Conservation (phyloP, 768 basidiomycete genomes). For the Termitomyces sp. region DNA sequence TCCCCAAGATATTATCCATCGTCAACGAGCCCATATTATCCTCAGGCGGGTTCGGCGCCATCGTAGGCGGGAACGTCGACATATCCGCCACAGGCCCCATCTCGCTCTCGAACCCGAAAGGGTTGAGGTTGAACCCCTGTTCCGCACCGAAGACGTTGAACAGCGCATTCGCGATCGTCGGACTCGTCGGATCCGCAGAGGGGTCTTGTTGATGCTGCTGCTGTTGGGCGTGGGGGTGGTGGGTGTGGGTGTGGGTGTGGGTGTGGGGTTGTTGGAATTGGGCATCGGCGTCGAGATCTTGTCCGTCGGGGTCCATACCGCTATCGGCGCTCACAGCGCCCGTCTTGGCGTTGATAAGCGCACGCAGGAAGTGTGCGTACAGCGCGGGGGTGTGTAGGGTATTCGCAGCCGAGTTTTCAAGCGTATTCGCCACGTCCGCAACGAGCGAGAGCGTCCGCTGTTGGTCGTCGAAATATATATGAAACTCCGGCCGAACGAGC, state of each 20-base stretch:
- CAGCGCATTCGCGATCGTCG: not conserved
- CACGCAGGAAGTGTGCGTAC: constrained; percentile 80
- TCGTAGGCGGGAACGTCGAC: constrained; percentile 85
- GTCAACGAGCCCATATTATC: constrained; percentile 49
- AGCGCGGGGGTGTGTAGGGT: constrained; percentile 86
- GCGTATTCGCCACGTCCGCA: constrained; percentile 75
- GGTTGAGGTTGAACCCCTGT: constrained; percentile 34
- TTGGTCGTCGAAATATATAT: constrained; percentile 70
- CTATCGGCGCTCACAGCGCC: constrained; percentile 18
- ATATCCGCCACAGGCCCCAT: constrained; percentile 85
- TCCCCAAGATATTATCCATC: constrained; percentile 80
- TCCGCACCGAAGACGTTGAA: constrained; percentile 18
- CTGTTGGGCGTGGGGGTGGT: no score
- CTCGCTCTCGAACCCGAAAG: constrained; percentile 75
- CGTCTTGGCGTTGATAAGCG: constrained; percentile 60
- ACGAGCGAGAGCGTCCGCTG: constrained; percentile 67
- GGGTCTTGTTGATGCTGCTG: not conserved
- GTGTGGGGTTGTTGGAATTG: not conserved
- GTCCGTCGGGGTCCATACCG: not conserved
- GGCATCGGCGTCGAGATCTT: not conserved
- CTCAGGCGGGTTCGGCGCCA: constrained; percentile 51
- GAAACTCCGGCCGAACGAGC: constrained; percentile 84
- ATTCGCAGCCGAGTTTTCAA: constrained; percentile 77
- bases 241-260: no score
- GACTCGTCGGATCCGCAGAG: not conserved